Conservation (phyloP, 352 stramenopile species). For the Phytophthora idaei region DNA sequence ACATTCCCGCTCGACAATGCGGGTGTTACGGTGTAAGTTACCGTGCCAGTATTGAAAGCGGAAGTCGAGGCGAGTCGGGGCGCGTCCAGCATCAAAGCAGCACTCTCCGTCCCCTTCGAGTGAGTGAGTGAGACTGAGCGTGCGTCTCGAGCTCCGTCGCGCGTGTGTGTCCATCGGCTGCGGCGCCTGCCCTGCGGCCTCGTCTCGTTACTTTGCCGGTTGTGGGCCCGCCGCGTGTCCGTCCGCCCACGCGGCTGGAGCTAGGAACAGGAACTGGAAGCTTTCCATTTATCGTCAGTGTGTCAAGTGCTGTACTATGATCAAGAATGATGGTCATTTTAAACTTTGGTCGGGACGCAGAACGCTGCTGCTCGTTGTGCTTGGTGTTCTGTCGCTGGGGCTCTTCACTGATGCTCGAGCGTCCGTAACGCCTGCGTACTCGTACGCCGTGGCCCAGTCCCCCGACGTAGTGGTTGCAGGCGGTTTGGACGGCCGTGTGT, state of each 20-base stretch:
- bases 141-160: conserved; percentile 7
- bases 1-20: conserved; percentile 11
- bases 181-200: conserved; percentile 19
- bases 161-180: conserved; percentile 21
- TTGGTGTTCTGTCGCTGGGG: background rate
- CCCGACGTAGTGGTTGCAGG: conserved; percentile 72
- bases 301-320: conserved; percentile 24
- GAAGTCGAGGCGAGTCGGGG: conserved; percentile 8
- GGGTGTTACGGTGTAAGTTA: conserved; percentile 21
- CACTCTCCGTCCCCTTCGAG: conserved; percentile 4
- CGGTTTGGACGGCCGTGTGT: conserved; percentile 75
- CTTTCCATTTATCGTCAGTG: conserved; percentile 6
- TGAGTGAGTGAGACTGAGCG: conserved; percentile 17
- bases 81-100: conserved; percentile 12
- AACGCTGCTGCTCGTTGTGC: conserved; percentile 8
- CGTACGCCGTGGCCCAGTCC: conserved; percentile 23
- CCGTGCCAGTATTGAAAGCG: conserved; percentile 27
- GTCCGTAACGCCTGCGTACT: conserved; percentile 14
- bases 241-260: conserved; percentile 16
- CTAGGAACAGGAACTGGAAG: conserved; percentile 2
- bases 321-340: conserved; percentile 14
- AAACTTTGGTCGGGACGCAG: conserved; percentile 12
- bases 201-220: conserved; percentile 17
- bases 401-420: background rate
- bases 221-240: conserved; percentile 25